Evolutionary conservation across 371 early-diverging fungal genomes (phyloP).

Genomic region (Entomophthora muscae): DNA sequence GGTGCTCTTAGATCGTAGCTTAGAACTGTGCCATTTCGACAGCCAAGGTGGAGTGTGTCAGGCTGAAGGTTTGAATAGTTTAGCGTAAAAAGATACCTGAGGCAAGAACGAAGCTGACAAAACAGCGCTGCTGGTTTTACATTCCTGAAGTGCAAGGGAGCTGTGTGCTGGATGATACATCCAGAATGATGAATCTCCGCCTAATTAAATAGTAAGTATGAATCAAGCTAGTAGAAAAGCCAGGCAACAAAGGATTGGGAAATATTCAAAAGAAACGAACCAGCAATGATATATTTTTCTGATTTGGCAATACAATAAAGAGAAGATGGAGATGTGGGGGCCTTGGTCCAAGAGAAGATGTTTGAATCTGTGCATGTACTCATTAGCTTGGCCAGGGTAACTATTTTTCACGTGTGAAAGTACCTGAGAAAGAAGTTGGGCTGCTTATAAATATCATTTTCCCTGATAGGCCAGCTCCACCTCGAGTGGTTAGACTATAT

Average conservation of each 20-base stretch:
- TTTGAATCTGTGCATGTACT: neutral
- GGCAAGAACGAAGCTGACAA: neutral
- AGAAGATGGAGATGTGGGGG: neutral
- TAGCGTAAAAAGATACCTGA: neutral
- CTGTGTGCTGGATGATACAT: neutral
- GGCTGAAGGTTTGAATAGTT: neutral
- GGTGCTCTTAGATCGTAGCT: neutral
- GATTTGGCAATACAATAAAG: neutral
- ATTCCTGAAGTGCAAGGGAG: neutral
- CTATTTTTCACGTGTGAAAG: neutral
- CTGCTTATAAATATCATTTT: neutral
- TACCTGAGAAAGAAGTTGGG: neutral
- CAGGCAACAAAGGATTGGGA: too few species aligned
- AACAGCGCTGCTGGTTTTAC: neutral
- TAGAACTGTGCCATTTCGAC: neutral
- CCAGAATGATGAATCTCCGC: neutral
- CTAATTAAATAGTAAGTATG: neutral
- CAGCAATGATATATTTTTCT: neutral
- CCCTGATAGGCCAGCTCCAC: neutral
- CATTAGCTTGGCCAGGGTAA: neutral
- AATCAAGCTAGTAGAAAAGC: neutral
- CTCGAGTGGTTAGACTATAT: neutral
- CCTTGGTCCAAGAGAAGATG: neutral
- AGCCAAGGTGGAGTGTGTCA: neutral
- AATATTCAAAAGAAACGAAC: neutral